Evolutionary conservation across 495 filamentous ascomycete species (phyloP).

Genomic region (Achaetomiella virescens): DNA sequence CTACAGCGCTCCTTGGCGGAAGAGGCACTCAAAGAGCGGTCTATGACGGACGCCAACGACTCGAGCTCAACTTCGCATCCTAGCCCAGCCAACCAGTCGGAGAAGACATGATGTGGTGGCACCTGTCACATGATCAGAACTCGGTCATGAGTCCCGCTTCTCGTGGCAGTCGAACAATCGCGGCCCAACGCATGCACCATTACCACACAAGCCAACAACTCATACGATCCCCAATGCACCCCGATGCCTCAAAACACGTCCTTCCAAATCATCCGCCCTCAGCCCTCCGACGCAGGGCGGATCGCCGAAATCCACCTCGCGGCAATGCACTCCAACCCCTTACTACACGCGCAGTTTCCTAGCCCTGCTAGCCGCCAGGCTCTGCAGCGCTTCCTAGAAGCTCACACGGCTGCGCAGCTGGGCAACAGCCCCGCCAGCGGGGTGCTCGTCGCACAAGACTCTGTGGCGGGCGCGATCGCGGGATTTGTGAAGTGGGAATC

Average conservation of each 20-base stretch:
- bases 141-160: neutral
- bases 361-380: constrained; percentile 23
- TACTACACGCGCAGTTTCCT: constrained; percentile 42
- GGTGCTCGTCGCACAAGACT: constrained; percentile 32
- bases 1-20: constrained; percentile 9
- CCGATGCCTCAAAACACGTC: neutral
- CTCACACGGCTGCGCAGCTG: constrained; percentile 24
- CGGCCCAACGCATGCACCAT: too few species aligned
- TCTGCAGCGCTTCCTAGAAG: constrained; percentile 21
- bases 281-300: constrained; percentile 27
- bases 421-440: neutral
- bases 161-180: too few species aligned
- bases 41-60: neutral
- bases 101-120: neutral
- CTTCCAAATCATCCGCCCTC: constrained; percentile 12
- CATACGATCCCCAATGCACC: neutral
- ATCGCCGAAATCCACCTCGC: constrained; percentile 38
- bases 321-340: constrained; percentile 38
- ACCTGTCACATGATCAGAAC: constrained; percentile 20
- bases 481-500: constrained; percentile 40
- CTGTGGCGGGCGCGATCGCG: constrained; percentile 20
- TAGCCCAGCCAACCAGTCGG: neutral
- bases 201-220: neutral
- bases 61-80: neutral
- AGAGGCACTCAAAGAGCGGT: neutral